These are phyloP conservation scores for Fusarium irregulare DNA, from an alignment of 2,329 filamentous ascomycete species.

Conservation along the genomic window DNA sequence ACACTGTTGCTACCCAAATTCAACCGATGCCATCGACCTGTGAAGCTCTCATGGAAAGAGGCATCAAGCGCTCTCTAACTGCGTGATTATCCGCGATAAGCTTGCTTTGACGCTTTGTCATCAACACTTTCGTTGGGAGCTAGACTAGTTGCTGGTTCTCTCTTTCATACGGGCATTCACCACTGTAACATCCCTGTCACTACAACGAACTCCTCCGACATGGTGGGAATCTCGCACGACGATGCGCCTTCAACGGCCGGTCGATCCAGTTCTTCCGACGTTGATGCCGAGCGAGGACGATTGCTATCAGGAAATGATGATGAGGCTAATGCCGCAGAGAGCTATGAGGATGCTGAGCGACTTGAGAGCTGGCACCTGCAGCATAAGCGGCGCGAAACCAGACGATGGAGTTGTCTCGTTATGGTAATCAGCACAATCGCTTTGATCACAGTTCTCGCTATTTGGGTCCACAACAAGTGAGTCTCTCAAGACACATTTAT, in stretches of 20 bases:
- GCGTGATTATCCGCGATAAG: background rate
- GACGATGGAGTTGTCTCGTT: constrained; percentile 38
- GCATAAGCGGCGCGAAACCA: constrained; percentile 35
- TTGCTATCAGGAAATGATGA: constrained; percentile 27
- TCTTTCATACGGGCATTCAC: constrained; percentile 1
- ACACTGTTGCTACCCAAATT: background rate
- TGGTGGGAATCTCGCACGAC: constrained; percentile 31
- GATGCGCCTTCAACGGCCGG: constrained; percentile 25
- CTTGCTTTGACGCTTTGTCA: background rate
- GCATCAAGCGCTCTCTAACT: background rate
- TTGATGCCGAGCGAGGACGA: constrained; percentile 25
- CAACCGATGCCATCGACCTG: background rate
- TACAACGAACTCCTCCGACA: constrained; percentile 25
- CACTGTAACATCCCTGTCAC: constrained; percentile 22
- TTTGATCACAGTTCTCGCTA: constrained; percentile 29
- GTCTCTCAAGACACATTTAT: background rate
- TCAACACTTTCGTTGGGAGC: background rate
- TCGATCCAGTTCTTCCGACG: constrained; percentile 23
- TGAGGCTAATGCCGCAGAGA: constrained; percentile 9
- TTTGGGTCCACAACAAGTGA: constrained; percentile 41
- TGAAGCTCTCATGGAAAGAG: constrained; percentile 1
- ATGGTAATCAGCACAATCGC: constrained; percentile 36
- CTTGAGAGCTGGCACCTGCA: constrained; percentile 36
- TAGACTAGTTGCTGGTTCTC: constrained; percentile 9
- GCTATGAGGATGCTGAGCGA: constrained; percentile 27